Evolutionary conservation across 2,329 filamentous ascomycete genomes (phyloP), one percentile per base, ranked within the genome.

Genomic region (Colletotrichum plurivorum): DNA sequence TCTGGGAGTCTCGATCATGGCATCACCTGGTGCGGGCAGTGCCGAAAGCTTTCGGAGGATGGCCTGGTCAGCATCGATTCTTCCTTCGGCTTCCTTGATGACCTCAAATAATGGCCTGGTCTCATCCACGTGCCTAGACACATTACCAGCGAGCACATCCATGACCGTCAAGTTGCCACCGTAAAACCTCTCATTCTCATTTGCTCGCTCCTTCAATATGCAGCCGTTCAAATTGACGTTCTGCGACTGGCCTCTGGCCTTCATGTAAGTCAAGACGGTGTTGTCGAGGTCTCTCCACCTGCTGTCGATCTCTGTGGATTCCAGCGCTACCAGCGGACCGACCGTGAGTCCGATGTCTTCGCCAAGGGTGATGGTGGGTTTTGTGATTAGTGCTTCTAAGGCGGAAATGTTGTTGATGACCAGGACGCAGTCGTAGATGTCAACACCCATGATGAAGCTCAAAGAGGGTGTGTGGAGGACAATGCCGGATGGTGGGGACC

Each of bases 371-470:
- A 94, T 90, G 61, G 92, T 89, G 4, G 95, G 84, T 67, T 90
- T 91, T 43, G 93, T 94, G 77, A 98, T 97, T 48, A 72, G 55
- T 1, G 93, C 90, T 73, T 97, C 93, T 54, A 98, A 84, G 7
- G 94, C 94, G 65, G 93, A 88, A 53, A 93, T 89, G 52, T 93
- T 94, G 82, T 97, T 98, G 77, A 98, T 95, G 43, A 98, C 93
- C 9, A 98, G 88, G 15, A 98, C 93, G 76, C 95, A 97, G 79
- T 98, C 95, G 84, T 98, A 98, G 39, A 98, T 94, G 77, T 98
- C 95, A 48, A 97, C 92, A 2, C 95, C 95, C 6, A 95, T 91
- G 61, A 97, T 88, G 76, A 98, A 98, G 43, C 94, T 95, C 41
- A 98, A 86, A 1, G 93, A 94, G 1, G 94, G 90, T 0, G 95